Evolutionary conservation across 768 basidiomycete species (phyloP), one percentile per base, ranked within the genome.

Genomic region (Hygrocybe punicea): DNA sequence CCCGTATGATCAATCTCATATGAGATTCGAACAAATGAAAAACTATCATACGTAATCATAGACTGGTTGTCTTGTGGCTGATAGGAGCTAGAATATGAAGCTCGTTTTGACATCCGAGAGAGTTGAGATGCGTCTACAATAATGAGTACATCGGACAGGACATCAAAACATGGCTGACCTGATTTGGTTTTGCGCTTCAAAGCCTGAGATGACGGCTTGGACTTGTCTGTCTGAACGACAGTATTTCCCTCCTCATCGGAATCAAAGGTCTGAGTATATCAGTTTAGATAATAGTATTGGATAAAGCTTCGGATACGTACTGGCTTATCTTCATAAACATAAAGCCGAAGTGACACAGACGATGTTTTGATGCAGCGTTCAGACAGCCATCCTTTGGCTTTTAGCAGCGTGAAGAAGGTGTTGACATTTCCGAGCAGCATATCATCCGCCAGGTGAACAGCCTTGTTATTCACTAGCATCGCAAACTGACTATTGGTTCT

Each of bases 11-110:
- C 46, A n/a, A 49, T 29, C 1, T 9, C n/a, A 21, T 10, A 56
- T 3, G 34, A 21, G 17, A 48, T 47, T 3, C 46, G 29, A 2
- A 13, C 19, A 33, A 56, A 56, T n/a, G 24, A 23, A 29, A 42
- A 56, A 21, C n/a, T 46, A 48, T 56, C 46, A 33, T 56, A 56
- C 11, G 40, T 42, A 11, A 42, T 11, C 17, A 14, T 44, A 9
- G 7, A 16, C 7, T 29, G n/a, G 19, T 19, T 13, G 11, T 21
- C 29, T 6, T 36, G 53, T 24, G 53, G 53, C 21, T 2, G 53
- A 19, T 54, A 54, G 2, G 53, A 13, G 40, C 53, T 54, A 10
- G 19, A 23, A 42, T 54, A 54, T 44, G 14, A 24, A 13, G 37
- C 29, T 29, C 8, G 53, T 42, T 42, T 42, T 4, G 40, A 42